phyloP scores from a whole-genome alignment of 345 rosid genomes.

The Acer negundo region DNA sequence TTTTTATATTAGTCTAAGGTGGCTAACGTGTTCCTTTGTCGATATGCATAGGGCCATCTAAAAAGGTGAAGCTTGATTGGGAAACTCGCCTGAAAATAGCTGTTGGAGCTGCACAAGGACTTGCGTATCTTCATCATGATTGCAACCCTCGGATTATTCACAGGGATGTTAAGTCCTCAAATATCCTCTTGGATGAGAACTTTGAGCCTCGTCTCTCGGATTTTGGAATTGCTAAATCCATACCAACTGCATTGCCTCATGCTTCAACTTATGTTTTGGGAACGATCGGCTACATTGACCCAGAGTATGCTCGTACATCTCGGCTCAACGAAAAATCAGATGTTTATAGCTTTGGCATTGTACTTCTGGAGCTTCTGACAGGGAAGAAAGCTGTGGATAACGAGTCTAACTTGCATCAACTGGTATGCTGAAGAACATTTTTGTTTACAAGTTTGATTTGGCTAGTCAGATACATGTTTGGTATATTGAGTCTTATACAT shows the following conservation, averaged over 20 bases:
- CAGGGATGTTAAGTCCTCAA: conserved; percentile 92
- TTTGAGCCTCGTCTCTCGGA: conserved; percentile 88
- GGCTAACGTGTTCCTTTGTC: background rate
- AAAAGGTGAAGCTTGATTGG: conserved; percentile 95
- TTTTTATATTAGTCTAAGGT: background rate
- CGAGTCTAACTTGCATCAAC: conserved; percentile 87
- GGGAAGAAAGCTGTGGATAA: conserved; percentile 97
- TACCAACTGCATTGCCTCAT: conserved; percentile 71
- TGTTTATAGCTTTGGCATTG: conserved; percentile 94
- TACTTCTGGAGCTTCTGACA: conserved; percentile 88
- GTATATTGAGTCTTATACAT: background rate
- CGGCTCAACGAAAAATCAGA: conserved; percentile 88
- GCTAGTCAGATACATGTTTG: background rate
- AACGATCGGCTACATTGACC: conserved; percentile 95
- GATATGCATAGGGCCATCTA: conserved; percentile 50
- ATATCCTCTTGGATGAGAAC: conserved; percentile 82
- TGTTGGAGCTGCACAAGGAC: conserved; percentile 95
- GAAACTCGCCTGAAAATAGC: conserved; percentile 84
- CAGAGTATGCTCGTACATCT: conserved; percentile 91
- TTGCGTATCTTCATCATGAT: conserved; percentile 95
- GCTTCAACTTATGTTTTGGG: conserved; percentile 87
- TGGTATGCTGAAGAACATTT: conserved; percentile 45
- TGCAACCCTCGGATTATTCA: conserved; percentile 90
- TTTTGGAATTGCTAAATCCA: conserved; percentile 89
- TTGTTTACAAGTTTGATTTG: background rate